Base-by-base conservation (phyloP, 2,329 filamentous ascomycete genomes). In the Aspergillus unguis region DNA sequence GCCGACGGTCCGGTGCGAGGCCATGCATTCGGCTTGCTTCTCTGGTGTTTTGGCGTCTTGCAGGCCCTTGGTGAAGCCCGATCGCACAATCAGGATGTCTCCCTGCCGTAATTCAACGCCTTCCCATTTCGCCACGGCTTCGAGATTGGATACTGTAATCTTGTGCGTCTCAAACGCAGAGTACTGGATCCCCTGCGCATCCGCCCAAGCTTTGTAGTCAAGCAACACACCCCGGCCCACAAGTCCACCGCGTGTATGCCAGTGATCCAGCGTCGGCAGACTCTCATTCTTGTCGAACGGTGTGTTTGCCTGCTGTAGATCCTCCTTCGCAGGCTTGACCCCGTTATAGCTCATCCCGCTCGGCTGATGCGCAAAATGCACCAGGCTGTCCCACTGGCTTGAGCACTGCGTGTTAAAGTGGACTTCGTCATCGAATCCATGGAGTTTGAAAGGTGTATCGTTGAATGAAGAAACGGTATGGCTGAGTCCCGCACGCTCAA, bases 171-270 rank as follows among this genome's bases (percentile, higher is more conserved):
- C 83, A 57, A 80, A 76, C 1, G 83, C 71, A 53, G 85, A 77
- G 35, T 82, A 82, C 44, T 75, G 61, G 48, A 85, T 79, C 32
- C 77, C 78, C 42, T 84, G 76, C 35, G 71, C 70, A 17, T 75
- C 74, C 2, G 85, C 60, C 78, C 85, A 89, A 7, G 68, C 58
- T 45, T 72, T 75, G 49, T 78, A 84, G 62, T 85, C 82, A 0
- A 82, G 65, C 0, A 82, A 66, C 2, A 82, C 69, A 23, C 78
- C 79, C 0, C 80, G 73, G 2, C 78, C 79, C 2, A 46, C 75
- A 5, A 82, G 72, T 23, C 58, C 57, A 33, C 77, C 76, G 2
- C 71, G 77, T 8, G 67, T 60, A 32, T 72, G 62, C 70, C 71
- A 73, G 44, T 70, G 53, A 11, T 65, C 52, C 6, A 64, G 56